Evolutionary conservation across 495 filamentous ascomycete genomes (phyloP), one percentile per base, ranked within the genome.

Genomic region (Penicillium steckii): DNA sequence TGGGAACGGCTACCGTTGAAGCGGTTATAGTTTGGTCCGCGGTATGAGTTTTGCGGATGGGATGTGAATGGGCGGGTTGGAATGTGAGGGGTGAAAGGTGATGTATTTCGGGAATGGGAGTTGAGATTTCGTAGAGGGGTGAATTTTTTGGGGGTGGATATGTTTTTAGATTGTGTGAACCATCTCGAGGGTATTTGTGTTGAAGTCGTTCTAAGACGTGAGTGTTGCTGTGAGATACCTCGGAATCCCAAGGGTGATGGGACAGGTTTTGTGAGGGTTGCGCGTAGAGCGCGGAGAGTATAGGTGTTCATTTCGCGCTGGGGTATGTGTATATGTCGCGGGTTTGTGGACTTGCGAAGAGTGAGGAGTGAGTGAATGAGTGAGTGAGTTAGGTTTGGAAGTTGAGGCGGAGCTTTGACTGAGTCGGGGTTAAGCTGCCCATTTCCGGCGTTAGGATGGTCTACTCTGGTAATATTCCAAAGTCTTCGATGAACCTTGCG

Each of bases 11-110:
- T 27, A 23, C 57, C 49, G 25, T 50, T 51, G 52, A 73, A 73
- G 13, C 70, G 65, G 38, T 62, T 65, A 49, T 75, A 75, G 38
- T 63, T 54, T 15, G 37, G 43, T 40, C 56, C 4, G 37, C 4
- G 19, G 43, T 50, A 52, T 22, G 52, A 47, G 46, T 25, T 29
- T 19, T 27, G 50, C 1, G 23, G 44, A 6, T 30, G 26, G n/a
- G 60, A 64, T 15, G 60, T 55, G 35, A 68, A 70, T 10, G 54
- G 44, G 25, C 52, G 58, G 32, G 38, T 29, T 19, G 21, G 10
- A 22, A 19, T 1, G 18, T 8, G 38, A 7, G 13, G 18, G n/a
- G n/a, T n/a, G n/a, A 23, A n/a, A 19, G 17, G 10, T 9, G 19
- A 7, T 22, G 38, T 3, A 8, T 12, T 17, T 4, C 9, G 8